These are phyloP conservation scores for Colletotrichum horii DNA, from an alignment of 2,329 filamentous ascomycete species.

Conservation along the genomic window DNA sequence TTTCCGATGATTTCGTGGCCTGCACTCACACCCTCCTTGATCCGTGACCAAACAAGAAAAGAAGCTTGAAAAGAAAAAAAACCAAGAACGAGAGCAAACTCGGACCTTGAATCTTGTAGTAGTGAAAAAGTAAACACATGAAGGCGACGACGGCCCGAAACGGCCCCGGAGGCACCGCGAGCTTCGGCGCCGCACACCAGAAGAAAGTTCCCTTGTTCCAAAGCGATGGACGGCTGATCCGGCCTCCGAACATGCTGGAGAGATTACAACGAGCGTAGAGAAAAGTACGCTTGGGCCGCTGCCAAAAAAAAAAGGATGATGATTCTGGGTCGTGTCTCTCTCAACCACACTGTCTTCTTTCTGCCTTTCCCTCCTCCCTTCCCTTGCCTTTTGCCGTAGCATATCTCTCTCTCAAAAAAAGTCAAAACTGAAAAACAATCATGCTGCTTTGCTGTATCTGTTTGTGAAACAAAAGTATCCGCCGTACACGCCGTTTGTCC, in stretches of 20 bases:
- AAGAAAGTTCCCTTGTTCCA: slow-evolving; percentile 13
- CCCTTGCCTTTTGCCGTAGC: slow-evolving; percentile 15
- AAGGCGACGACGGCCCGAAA: slow-evolving; percentile 30
- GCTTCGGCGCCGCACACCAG: not conserved
- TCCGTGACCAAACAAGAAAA: not conserved
- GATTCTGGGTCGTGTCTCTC: slow-evolving; percentile 10
- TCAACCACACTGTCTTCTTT: not conserved
- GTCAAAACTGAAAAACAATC: slow-evolving; percentile 29
- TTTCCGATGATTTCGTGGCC: slow-evolving; percentile 14
- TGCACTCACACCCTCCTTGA: slow-evolving; percentile 11
- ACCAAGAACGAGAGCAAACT: slow-evolving; percentile 25
- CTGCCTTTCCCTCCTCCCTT: not conserved
- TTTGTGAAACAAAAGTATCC: slow-evolving; percentile 25
- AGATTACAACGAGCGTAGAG: slow-evolving; percentile 61
- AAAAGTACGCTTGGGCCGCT: slow-evolving; percentile 38
- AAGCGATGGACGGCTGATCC: slow-evolving; percentile 36
- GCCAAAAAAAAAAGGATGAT: slow-evolving; percentile 31
- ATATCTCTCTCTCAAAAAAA: slow-evolving; percentile 26
- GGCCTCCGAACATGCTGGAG: slow-evolving; percentile 39
- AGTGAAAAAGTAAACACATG: slow-evolving; percentile 41
- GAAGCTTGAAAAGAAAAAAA: slow-evolving; percentile 12
- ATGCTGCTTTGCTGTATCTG: slow-evolving; percentile 29
- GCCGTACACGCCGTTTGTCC: slow-evolving; percentile 31
- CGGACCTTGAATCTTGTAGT: not conserved
- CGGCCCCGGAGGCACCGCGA: slow-evolving; percentile 25